Evolutionary conservation across 2,329 filamentous ascomycete genomes (phyloP).

Genomic region (Alternaria triticimaculans): DNA sequence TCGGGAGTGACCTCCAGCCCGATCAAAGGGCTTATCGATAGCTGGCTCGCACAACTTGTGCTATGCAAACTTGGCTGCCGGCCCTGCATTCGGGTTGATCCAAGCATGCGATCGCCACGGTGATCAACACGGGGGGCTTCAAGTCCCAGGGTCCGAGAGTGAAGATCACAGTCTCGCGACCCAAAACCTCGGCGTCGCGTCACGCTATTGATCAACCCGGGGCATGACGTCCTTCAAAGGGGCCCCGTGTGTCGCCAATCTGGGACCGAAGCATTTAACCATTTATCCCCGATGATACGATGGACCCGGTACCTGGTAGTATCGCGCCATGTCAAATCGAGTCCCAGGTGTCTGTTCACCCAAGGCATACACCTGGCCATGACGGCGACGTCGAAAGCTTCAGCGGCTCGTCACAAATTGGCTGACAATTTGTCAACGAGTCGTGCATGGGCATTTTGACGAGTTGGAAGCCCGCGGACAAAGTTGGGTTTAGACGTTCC

Average conservation of each 20-base stretch:
- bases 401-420: neutral
- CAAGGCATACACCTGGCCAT: neutral
- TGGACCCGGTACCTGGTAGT: slow-evolving; percentile 5
- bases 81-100: neutral
- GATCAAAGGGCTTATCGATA: slow-evolving; percentile 12
- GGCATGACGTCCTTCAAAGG: slow-evolving; percentile 7
- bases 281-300: neutral
- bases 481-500: neutral
- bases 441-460: neutral
- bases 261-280: slow-evolving; percentile 8
- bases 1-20: neutral
- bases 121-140: neutral
- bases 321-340: slow-evolving; percentile 1
- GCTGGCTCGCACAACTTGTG: neutral
- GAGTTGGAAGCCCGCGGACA: neutral
- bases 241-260: slow-evolving; percentile 9
- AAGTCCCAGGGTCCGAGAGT: neutral
- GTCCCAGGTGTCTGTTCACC: neutral
- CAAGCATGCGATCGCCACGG: neutral
- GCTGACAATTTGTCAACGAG: neutral
- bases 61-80: neutral
- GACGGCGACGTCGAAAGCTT: neutral
- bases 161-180: neutral
- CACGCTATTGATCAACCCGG: slow-evolving; percentile 3
- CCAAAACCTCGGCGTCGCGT: neutral